Base-by-base conservation (phyloP, 129 eudicot species). In the Logfia minima region DNA sequence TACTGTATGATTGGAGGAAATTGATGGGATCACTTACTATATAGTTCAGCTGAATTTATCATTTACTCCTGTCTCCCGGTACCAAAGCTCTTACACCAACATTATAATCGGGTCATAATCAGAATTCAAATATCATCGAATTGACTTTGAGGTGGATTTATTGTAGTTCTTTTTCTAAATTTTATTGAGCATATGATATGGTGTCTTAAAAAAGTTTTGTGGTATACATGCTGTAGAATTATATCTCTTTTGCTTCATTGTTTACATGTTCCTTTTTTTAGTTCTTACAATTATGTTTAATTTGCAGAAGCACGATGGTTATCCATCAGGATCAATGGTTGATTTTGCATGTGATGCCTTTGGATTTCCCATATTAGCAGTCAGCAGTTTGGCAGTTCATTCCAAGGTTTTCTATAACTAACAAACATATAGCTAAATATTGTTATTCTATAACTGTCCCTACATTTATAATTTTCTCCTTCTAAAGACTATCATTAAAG, bases 371-470 rank as follows among this genome's bases (percentile, higher is more conserved):
- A 83, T 95, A 77, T 80, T 95, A 77, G 96, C 99, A 43, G 90
- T 95, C 81, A 95, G 99, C 88, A 87, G 86, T 83, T 81, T 95
- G 84, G 97, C 99, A 69, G 97, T 95, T 84, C 99, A 95, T 70
- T 81, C 92, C 43, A 89, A 95, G 97, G 99, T 91, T 59, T 37
- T 82, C 73, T n/a, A n/a, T n/a, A 48, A 48, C 55, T 13, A 48
- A 48, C n/a, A 13, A 66, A 59, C 41, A 4, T 74, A 35, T 68
- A 74, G 31, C 78, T 64, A 31, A 19, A 29, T 29, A 62, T 18
- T 72, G 19, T 59, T 63, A 23, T 39, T 37, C 37, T 71, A 5
- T 31, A 6, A 59, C 24, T 59, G 45, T 14, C 76, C 28, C 71
- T 29, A 39, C n/a, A 24, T 52, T 31, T 35, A 6, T 52, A 4